phyloP scores from a whole-genome alignment of 2,329 filamentous ascomycete species.

The Colletotrichum liriopes region DNA sequence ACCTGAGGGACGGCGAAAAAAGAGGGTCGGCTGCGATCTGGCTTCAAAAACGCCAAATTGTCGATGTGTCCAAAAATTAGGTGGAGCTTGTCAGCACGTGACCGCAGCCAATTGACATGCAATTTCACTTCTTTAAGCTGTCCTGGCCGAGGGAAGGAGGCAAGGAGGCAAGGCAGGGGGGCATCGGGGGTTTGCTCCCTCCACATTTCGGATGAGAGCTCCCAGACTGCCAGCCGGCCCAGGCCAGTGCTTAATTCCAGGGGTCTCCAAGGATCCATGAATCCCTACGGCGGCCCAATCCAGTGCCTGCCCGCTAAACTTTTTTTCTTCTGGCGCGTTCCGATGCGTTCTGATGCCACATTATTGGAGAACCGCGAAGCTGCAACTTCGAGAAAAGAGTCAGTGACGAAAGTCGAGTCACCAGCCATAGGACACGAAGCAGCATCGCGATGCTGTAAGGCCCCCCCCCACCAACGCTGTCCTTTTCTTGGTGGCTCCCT shows the following conservation, averaged over 20 bases:
- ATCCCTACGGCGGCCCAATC: conserved; percentile 17
- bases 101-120: conserved; percentile 43
- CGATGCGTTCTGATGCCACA: conserved; percentile 40
- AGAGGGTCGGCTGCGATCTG: conserved; percentile 55
- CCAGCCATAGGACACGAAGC: conserved; percentile 15
- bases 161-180: neutral
- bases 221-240: neutral
- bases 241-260: conserved; percentile 27
- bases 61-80: conserved; percentile 62
- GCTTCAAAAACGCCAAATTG: conserved; percentile 59
- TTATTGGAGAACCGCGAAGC: conserved; percentile 11
- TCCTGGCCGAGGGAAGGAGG: neutral
- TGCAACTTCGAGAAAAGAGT: conserved; percentile 3
- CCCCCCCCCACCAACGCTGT: conserved; percentile 9
- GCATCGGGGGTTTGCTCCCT: neutral
- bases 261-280: conserved; percentile 27
- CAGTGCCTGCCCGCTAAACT: conserved; percentile 26
- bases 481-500: conserved; percentile 16
- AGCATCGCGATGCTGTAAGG: conserved; percentile 25
- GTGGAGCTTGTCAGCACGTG: conserved; percentile 52
- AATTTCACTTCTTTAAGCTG: conserved; percentile 12
- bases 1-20: conserved; percentile 33
- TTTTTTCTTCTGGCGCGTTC: conserved; percentile 38
- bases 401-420: conserved; percentile 12
- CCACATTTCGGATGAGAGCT: conserved; percentile 14